Conservation (phyloP, 1,284 basidiomycete genomes). For the Microbotryum saponariae region DNA sequence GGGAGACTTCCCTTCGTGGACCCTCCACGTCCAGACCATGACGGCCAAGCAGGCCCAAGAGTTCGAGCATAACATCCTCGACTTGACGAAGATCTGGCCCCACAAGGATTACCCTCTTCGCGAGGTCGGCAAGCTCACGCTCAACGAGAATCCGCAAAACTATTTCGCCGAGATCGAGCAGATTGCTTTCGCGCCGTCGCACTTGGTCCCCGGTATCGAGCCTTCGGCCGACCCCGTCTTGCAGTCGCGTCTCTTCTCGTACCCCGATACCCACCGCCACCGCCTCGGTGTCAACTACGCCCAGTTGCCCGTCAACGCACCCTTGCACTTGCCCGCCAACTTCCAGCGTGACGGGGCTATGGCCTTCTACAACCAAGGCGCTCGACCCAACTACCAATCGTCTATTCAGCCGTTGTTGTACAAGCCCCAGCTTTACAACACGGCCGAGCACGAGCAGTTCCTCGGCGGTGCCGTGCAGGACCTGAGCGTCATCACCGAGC, state of each 20-base stretch:
- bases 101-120: slow-evolving; percentile 69
- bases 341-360: slow-evolving; percentile 60
- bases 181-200: slow-evolving; percentile 76
- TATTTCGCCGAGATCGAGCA: slow-evolving; percentile 50
- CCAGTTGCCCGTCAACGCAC: slow-evolving; percentile 78
- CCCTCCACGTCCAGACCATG: slow-evolving; percentile 52
- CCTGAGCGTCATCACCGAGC: slow-evolving; percentile 67
- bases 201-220: slow-evolving; percentile 79
- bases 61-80: slow-evolving; percentile 64
- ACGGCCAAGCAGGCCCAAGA: slow-evolving; percentile 79
- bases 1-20: slow-evolving; percentile 70
- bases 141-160: slow-evolving; percentile 78
- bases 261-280: slow-evolving; percentile 81
- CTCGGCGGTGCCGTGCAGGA: slow-evolving; percentile 64
- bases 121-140: slow-evolving; percentile 71
- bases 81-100: slow-evolving; percentile 64
- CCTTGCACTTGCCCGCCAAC: slow-evolving; percentile 49
- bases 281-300: slow-evolving; percentile 73
- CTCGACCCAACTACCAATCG: slow-evolving; percentile 77
- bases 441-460: slow-evolving; percentile 60
- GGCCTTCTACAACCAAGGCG: slow-evolving; percentile 67
- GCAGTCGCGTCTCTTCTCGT: slow-evolving; percentile 87
- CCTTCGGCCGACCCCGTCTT: slow-evolving; percentile 81
- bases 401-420: slow-evolving; percentile 60
- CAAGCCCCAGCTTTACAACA: slow-evolving; percentile 44